Conservation (phyloP, 2,329 filamentous ascomycete species). For the Huntiella omanensis region DNA sequence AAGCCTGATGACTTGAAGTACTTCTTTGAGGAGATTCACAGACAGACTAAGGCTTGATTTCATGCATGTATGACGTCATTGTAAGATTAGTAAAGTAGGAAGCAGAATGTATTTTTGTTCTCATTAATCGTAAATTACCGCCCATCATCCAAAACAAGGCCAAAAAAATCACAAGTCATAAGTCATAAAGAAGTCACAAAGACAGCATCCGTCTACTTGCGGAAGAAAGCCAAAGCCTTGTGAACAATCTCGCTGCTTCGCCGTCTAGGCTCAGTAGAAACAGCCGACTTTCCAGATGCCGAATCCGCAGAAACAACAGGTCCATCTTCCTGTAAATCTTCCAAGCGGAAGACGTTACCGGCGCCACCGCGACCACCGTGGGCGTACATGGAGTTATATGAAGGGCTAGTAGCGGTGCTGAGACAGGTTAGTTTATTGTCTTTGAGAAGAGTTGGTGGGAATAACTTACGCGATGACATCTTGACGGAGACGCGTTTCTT, state of each 20-base stretch:
- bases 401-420: constrained; percentile 33
- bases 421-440: constrained; percentile 12
- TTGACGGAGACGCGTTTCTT: constrained; percentile 59
- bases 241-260: constrained; percentile 21
- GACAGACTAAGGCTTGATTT: constrained; percentile 31
- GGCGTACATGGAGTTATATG: not conserved
- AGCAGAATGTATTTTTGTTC: not conserved
- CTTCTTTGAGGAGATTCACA: constrained; percentile 84
- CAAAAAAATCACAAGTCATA: not conserved
- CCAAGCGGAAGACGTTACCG: constrained; percentile 43
- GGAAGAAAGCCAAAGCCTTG: constrained; percentile 9
- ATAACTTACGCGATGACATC: constrained; percentile 53
- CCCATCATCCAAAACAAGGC: not conserved
- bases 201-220: constrained; percentile 4
- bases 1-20: constrained; percentile 85
- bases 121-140: not conserved
- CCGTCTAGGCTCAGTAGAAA: constrained; percentile 9
- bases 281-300: constrained; percentile 14
- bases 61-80: not conserved
- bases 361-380: constrained; percentile 59
- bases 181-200: not conserved
- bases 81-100: not conserved
- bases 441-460: not conserved
- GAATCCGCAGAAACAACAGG: not conserved
- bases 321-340: constrained; percentile 14